These are phyloP conservation scores for Salix purpurea DNA, from an alignment of 345 rosid genomes.

Conservation along the genomic window DNA sequence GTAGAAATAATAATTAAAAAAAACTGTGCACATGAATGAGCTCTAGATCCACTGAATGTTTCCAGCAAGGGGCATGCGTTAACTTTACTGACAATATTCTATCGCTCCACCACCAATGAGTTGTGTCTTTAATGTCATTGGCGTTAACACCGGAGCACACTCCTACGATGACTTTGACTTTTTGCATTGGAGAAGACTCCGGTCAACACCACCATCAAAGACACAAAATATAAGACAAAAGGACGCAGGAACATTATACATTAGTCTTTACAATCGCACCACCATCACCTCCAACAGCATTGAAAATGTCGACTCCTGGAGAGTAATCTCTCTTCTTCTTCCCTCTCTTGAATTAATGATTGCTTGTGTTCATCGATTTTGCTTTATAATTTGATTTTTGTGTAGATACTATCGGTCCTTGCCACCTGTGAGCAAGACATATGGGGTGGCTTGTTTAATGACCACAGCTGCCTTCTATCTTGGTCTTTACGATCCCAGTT, in stretches of 20 bases:
- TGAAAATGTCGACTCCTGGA: constrained; percentile 51
- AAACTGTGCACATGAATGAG: too few species aligned
- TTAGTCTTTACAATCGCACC: background rate
- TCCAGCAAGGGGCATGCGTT: too few species aligned
- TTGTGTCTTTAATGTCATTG: too few species aligned
- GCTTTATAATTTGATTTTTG: background rate
- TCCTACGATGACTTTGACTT: background rate
- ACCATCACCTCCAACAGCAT: background rate
- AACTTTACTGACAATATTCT: too few species aligned
- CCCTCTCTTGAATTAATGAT: background rate
- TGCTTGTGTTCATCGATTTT: background rate
- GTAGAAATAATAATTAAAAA: too few species aligned
- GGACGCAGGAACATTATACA: background rate
- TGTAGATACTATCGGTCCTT: constrained; percentile 54
- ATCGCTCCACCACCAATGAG: too few species aligned
- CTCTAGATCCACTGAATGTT: too few species aligned
- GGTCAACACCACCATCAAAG: background rate
- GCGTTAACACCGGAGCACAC: too few species aligned
- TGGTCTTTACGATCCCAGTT: constrained; percentile 31
- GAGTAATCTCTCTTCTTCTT: constrained; percentile 37
- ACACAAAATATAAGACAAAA: background rate
- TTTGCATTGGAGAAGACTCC: background rate
- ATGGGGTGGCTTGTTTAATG: constrained; percentile 58
- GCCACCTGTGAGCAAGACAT: constrained; percentile 66
- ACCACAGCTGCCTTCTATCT: constrained; percentile 44